These are phyloP conservation scores for Talaromyces amestolkiae DNA, from an alignment of 2,329 filamentous ascomycete genomes.

Conservation along the genomic window DNA sequence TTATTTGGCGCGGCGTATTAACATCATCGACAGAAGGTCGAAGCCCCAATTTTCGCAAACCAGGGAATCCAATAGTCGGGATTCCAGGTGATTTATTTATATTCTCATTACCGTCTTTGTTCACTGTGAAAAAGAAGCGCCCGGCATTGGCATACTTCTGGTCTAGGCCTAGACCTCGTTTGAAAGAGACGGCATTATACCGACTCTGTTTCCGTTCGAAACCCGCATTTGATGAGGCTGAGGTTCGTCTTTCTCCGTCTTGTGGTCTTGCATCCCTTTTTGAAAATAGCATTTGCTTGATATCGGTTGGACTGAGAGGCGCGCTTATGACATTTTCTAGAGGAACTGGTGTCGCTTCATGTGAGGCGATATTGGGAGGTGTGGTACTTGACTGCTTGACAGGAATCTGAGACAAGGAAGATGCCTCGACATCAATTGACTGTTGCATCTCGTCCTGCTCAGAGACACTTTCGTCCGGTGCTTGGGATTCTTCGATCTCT, in stretches of 20 bases:
- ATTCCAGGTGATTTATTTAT: conserved; percentile 23
- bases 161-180: conserved; percentile 47
- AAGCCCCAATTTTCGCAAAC: conserved; percentile 5
- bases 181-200: conserved; percentile 55
- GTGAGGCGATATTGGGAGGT: neutral
- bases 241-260: conserved; percentile 15
- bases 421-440: neutral
- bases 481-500: conserved; percentile 11
- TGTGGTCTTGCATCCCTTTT: conserved; percentile 12
- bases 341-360: conserved; percentile 12
- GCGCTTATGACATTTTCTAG: conserved; percentile 36
- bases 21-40: neutral
- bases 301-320: conserved; percentile 40
- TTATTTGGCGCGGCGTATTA: neutral
- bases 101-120: conserved; percentile 11
- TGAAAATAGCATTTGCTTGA: conserved; percentile 48
- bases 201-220: conserved; percentile 35
- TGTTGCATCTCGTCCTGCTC: conserved; percentile 3
- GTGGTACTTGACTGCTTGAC: neutral
- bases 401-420: neutral
- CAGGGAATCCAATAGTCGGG: conserved; percentile 40
- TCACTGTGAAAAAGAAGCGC: conserved; percentile 42
- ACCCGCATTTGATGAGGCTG: conserved; percentile 22
- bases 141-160: conserved; percentile 54
- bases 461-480: neutral